A percentile compares a stretch with the other conserved stretches of the same genome.
Conservation (phyloP, 306 rosid species). For the Inga leiocalycina region DNA sequence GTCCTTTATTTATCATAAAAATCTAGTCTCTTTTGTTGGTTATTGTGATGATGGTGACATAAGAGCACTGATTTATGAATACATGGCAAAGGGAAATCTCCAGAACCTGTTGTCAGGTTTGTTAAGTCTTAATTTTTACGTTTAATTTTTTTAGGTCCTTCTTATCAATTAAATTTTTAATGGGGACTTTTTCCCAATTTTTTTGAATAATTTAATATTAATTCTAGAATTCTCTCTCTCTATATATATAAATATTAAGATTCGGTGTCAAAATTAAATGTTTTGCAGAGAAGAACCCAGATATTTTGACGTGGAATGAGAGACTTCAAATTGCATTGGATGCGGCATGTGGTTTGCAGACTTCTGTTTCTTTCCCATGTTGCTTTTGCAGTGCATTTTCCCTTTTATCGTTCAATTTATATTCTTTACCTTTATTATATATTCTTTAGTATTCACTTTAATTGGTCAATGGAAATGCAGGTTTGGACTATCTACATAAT, state of each 20-base stretch:
- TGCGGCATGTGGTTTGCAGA: constrained; percentile 22
- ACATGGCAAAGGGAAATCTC: constrained; percentile 35
- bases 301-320: constrained; percentile 35
- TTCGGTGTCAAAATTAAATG: neutral
- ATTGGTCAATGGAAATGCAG: neutral
- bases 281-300: neutral
- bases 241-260: neutral
- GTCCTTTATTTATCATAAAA: constrained; percentile 29
- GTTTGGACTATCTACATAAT: neutral
- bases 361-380: neutral
- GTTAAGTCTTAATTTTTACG: neutral
- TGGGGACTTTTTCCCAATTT: too few relatives aligned
- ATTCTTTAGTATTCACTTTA: constrained; percentile 6
- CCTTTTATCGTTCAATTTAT: neutral
- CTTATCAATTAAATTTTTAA: too few relatives aligned
- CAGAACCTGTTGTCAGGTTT: constrained; percentile 20
- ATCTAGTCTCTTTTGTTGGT: constrained; percentile 34
- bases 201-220: too few relatives aligned
- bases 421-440: neutral
- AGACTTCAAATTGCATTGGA: constrained; percentile 36
- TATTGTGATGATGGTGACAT: constrained; percentile 29
- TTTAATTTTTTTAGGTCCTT: neutral
- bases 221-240: neutral
- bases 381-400: neutral
- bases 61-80: constrained; percentile 39